Base-by-base conservation (phyloP, 2,329 filamentous ascomycete genomes). In the Coleophoma cylindrospora region DNA sequence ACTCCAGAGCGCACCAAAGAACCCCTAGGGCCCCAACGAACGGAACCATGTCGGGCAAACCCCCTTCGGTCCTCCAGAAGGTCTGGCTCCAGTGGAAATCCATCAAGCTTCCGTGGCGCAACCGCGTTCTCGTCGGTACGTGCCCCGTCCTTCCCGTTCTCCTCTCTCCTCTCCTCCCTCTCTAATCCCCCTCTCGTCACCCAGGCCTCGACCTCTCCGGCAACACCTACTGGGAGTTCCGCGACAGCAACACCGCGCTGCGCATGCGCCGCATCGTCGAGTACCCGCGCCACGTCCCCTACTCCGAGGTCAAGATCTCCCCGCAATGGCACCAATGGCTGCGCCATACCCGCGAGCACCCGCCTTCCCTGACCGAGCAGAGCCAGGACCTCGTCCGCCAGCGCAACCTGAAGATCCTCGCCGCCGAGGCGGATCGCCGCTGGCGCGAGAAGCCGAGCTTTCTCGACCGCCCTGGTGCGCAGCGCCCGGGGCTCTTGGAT, bases 301-400 rank as follows among this genome's bases (percentile, higher is more conserved):
- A 73, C 60, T 77, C 73, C 58, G 74, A 79, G 34, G 74, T 85
- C 48, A 57, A 61, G 12, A 80, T 86, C 52, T 70, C 76, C 47
- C 82, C 83, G 11, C 73, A 75, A 55, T 87, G 83, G 83, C 82
- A 86, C 66, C 82, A 86, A 61, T 87, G 83, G 83, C 72, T 87
- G 45, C 79, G 83, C 14, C 74, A 86, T 64, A 79, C 76, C 43
- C 77, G 83, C 17, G 53, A 61, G 2, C 64, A 74, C 0, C 70
- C 83, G 2, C 83, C 83, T 1, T 75, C 70, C 2, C 64, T 86
- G 11, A 66, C 68, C 1, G 83, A 87, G 64, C 81, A 85, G 64
- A 61, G 68, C 7, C 65, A 63, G 34, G 83, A 87, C 48, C 62
- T 80, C 1, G 61, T 64, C 11, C 73, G 83, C 22, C 78, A 75